These are phyloP conservation scores for Irpex rosettiformis DNA, from an alignment of 1,284 basidiomycete species.

Conservation along the genomic window DNA sequence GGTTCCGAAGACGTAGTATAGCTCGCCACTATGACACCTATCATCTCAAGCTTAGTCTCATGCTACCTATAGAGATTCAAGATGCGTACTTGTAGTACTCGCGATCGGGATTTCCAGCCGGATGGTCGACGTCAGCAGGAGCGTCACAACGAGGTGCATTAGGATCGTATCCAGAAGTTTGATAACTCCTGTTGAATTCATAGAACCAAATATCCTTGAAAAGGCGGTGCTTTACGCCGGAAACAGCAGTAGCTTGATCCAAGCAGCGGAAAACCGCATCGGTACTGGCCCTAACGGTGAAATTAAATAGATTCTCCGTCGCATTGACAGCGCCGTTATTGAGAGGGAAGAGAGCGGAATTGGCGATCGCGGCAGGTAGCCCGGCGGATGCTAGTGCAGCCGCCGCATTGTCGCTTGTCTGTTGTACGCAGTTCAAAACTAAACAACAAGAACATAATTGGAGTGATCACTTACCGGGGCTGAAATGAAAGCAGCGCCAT, in stretches of 20 bases:
- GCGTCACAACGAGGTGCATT: slow-evolving; percentile 35
- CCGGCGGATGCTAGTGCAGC: slow-evolving; percentile 20
- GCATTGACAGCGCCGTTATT: slow-evolving; percentile 24
- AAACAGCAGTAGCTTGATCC: slow-evolving; percentile 35
- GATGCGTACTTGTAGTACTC: slow-evolving; percentile 31
- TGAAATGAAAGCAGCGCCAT: slow-evolving; percentile 34
- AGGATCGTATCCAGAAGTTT: slow-evolving; percentile 33
- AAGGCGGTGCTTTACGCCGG: slow-evolving; percentile 30
- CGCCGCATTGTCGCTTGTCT: slow-evolving; percentile 22
- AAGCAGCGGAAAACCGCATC: slow-evolving; percentile 37
- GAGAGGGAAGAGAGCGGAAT: slow-evolving; percentile 30
- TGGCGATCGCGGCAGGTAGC: slow-evolving; percentile 21
- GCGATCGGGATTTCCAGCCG: slow-evolving; percentile 31
- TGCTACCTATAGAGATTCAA: neutral
- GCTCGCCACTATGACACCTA: slow-evolving; percentile 39
- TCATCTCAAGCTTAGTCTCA: neutral
- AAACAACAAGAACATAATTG: neutral
- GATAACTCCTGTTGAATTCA: slow-evolving; percentile 37
- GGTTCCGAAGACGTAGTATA: slow-evolving; percentile 36
- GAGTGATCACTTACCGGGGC: slow-evolving; percentile 21
- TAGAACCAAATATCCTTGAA: slow-evolving; percentile 35
- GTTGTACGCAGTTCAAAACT: neutral
- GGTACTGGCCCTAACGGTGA: slow-evolving; percentile 32
- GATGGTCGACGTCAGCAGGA: slow-evolving; percentile 29
- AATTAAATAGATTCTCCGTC: slow-evolving; percentile 33